Evolutionary conservation across 768 basidiomycete genomes (phyloP).

Genomic region (Clitopilus passeckerianus): DNA sequence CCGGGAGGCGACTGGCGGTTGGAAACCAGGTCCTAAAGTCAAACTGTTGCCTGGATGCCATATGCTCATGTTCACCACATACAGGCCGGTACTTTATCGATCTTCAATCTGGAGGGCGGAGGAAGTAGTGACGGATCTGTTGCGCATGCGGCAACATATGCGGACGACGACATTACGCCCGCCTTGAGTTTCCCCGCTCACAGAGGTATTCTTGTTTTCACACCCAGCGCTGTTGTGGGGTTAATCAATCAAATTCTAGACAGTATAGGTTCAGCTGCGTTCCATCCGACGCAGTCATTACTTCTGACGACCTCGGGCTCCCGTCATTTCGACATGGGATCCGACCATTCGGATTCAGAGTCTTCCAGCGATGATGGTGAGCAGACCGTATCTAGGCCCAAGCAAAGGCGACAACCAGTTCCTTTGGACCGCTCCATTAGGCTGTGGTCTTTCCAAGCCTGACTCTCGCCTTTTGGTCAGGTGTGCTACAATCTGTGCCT

Average conservation of each 20-base stretch:
- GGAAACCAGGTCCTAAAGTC: conserved; percentile 60
- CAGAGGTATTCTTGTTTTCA: conserved; percentile 32
- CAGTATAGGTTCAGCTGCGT: conserved; percentile 64
- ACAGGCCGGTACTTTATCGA: conserved; percentile 53
- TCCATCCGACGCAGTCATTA: conserved; percentile 60
- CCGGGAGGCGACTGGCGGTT: conserved; percentile 56
- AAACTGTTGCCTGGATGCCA: background rate
- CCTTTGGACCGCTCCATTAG: conserved; percentile 28
- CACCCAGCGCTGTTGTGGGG: background rate
- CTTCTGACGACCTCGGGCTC: conserved; percentile 75
- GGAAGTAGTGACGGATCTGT: conserved; percentile 1
- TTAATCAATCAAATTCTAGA: conserved; percentile 38
- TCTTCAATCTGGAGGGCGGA: conserved; percentile 46
- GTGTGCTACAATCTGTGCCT: too few relatives aligned
- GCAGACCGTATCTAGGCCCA: conserved; percentile 5
- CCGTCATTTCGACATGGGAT: conserved; percentile 48
- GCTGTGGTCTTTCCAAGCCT: conserved; percentile 21
- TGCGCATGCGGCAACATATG: conserved; percentile 1
- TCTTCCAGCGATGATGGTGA: conserved; percentile 18
- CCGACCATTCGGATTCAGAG: conserved; percentile 20
- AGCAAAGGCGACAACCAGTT: conserved; percentile 16
- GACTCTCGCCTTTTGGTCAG: too few relatives aligned
- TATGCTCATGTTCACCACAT: background rate
- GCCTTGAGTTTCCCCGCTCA: conserved; percentile 46
- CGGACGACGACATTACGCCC: conserved; percentile 18